These are phyloP conservation scores for Domatiomyces globalis DNA, from an alignment of 2,329 filamentous ascomycete genomes.

Conservation along the genomic window DNA sequence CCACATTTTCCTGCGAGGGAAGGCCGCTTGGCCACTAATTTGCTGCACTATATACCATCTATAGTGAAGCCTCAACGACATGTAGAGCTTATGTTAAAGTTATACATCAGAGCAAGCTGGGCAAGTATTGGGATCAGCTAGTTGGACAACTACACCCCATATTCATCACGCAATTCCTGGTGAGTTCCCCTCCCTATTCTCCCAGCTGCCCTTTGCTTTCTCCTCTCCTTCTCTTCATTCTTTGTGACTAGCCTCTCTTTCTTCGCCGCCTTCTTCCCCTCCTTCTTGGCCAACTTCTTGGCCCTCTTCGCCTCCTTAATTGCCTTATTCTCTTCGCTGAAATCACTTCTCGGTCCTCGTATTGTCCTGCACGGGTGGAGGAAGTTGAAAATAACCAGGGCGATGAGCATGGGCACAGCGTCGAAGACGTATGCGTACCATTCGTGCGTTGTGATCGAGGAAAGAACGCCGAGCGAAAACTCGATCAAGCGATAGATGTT, in stretches of 20 bases:
- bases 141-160: too few species aligned
- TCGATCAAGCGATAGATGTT: conserved; percentile 47
- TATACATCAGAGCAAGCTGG: too few species aligned
- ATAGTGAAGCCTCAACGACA: neutral
- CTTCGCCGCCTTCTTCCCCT: conserved; percentile 4
- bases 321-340: conserved; percentile 26
- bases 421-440: conserved; percentile 29
- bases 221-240: neutral
- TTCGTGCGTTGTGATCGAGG: conserved; percentile 28
- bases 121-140: too few species aligned
- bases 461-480: conserved; percentile 38
- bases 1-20: too few species aligned
- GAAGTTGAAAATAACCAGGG: conserved; percentile 25
- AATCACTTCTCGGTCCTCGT: conserved; percentile 35
- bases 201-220: too few species aligned
- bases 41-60: too few species aligned
- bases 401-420: conserved; percentile 27
- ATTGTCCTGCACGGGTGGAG: conserved; percentile 27
- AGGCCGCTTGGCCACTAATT: too few species aligned
- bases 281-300: conserved; percentile 17
- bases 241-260: conserved; percentile 1
- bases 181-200: too few species aligned
- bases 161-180: too few species aligned
- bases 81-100: too few species aligned
- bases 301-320: conserved; percentile 20